Base-by-base conservation (phyloP, 2,329 filamentous ascomycete genomes). In the Magnaporthales sp. region DNA sequence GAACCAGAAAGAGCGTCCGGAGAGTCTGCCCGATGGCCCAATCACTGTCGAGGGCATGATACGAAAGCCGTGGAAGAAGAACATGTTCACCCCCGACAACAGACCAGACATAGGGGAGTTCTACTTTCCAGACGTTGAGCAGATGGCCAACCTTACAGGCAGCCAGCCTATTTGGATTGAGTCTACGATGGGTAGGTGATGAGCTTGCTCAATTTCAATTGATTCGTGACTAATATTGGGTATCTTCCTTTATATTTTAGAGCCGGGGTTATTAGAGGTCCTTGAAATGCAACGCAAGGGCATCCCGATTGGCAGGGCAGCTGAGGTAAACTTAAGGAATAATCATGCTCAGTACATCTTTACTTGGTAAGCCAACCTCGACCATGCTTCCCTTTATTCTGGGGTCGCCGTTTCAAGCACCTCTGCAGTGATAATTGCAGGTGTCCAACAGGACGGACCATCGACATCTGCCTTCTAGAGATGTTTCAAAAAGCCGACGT, bases 281-380 rank as follows among this genome's bases (percentile, higher is more conserved):
- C 89, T 92, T 74, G 88, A 93, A 72, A 87, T 92, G 74, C 86
- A 91, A 74, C 83, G 85, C 15, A 91, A 90, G 72, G 95, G 95
- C 30, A 89, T 97, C 68, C 95, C 95, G 1, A 94, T 97, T 75
- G 95, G 93, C 15, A 86, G 94, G 74, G 81, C 92, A 7, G 86
- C 95, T 4, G 92, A 96, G 79, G 93, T 99, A 68, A 96, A 96
- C 76, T 81, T 99, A 74, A 87, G 92, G 76, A 99, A 99, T 76
- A 98, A 96, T 79, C 95, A 99, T 78, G 89, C 92, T 70, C 95
- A 98, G 82, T 99, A 99, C 78, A 99, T 99, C 72, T 95, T 97
- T 77, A 99, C 95, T 71, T 99, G 95, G 95, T 98, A 86, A 74
- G 88, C 79, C 56, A 61, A 32, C 51, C 38, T 30, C 38, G 29